Conservation (phyloP, 305 asterid genomes). For the Solanum hybrid region DNA sequence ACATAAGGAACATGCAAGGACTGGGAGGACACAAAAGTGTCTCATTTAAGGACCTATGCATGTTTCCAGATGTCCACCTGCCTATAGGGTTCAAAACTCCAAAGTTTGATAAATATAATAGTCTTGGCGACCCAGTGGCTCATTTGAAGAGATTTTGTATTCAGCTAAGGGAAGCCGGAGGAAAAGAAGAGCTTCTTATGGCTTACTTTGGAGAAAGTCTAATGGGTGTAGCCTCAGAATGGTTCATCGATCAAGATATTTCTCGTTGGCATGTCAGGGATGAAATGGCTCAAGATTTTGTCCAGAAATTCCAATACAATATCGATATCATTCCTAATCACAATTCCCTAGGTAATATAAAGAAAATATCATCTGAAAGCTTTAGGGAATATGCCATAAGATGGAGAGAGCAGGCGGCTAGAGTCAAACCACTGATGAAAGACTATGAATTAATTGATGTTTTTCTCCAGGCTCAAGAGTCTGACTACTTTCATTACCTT, state of each 20-base stretch:
- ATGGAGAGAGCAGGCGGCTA: neutral
- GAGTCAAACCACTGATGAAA: accelerated
- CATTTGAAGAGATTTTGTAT: too few species aligned
- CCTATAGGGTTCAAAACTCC: neutral
- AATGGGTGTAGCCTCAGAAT: neutral
- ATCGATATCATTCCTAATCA: too few species aligned
- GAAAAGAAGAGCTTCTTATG: neutral
- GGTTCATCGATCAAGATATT: neutral
- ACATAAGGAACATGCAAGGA: neutral
- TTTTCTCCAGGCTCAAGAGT: neutral
- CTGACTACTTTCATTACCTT: neutral
- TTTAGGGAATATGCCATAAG: too few species aligned
- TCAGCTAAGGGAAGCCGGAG: too few species aligned
- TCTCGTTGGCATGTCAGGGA: neutral
- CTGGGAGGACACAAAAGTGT: neutral
- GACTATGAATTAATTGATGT: too few species aligned
- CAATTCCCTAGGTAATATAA: neutral
- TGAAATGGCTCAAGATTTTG: neutral
- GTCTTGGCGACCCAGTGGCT: neutral
- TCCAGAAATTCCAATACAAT: neutral
- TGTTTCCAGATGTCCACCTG: accelerated
- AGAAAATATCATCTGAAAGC: neutral
- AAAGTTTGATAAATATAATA: too few species aligned
- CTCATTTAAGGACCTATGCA: neutral
- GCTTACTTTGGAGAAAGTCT: neutral